These are phyloP conservation scores for Tulasnella calospora DNA, from an alignment of 768 basidiomycete species.

Conservation along the genomic window DNA sequence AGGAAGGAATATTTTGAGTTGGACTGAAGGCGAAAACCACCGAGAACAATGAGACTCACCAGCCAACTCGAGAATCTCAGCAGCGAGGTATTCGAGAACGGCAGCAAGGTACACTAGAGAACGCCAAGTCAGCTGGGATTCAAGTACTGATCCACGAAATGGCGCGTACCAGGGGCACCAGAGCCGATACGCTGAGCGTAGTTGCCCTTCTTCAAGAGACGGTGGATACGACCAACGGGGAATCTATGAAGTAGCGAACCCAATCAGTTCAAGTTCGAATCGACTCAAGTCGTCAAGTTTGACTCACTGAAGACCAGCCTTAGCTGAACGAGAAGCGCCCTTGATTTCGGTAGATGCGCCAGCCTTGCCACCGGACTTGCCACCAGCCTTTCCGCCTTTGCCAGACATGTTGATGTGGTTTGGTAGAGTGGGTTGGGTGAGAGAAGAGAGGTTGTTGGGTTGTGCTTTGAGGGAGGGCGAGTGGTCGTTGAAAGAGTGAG, in stretches of 20 bases:
- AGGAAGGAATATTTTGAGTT: neutral
- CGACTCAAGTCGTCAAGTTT: conserved; percentile 12
- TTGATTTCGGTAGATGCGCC: conserved; percentile 32
- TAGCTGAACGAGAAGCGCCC: conserved; percentile 41
- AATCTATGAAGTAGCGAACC: conserved; percentile 45
- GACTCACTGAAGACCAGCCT: conserved; percentile 37
- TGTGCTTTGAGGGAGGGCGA: neutral
- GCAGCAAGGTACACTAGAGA: conserved; percentile 76
- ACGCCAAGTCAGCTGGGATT: neutral
- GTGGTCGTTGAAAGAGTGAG: neutral
- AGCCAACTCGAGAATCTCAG: conserved; percentile 89
- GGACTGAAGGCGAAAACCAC: neutral
- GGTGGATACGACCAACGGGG: conserved; percentile 89
- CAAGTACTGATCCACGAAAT: neutral
- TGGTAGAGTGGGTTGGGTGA: conserved; percentile 19
- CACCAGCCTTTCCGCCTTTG: conserved; percentile 32
- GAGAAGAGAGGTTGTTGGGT: conserved; percentile 8
- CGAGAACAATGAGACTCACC: conserved; percentile 43
- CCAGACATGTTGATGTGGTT: conserved; percentile 25
- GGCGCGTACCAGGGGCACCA: conserved; percentile 56
- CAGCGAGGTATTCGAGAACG: conserved; percentile 86
- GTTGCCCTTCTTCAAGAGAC: conserved; percentile 82
- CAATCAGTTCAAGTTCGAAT: neutral
- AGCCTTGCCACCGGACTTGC: conserved; percentile 34
- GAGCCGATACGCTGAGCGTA: conserved; percentile 85